Conservation (phyloP, 2,329 filamentous ascomycete species). For the Penicillium sp. region DNA sequence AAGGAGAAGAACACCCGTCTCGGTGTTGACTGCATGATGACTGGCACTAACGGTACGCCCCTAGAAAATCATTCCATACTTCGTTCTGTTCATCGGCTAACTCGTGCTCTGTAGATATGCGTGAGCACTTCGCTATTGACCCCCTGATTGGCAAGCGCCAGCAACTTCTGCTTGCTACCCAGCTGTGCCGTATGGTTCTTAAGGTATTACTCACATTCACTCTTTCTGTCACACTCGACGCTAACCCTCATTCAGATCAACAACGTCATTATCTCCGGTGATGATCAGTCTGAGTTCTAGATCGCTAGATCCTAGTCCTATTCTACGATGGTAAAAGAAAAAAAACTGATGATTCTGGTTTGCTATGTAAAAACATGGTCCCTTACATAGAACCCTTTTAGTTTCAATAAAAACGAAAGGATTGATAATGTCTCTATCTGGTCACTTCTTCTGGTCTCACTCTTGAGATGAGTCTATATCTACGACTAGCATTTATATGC, state of each 20-base stretch:
- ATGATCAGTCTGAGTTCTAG: constrained; percentile 85
- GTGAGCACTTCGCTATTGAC: constrained; percentile 95
- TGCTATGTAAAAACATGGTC: constrained; percentile 29
- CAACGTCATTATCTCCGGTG: constrained; percentile 89
- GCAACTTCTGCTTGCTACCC: constrained; percentile 92
- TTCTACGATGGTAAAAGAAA: constrained; percentile 23
- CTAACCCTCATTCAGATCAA: constrained; percentile 58
- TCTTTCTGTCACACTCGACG: neutral
- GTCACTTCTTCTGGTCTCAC: neutral
- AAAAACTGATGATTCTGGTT: constrained; percentile 24
- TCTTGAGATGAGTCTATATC: neutral
- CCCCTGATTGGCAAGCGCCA: constrained; percentile 97
- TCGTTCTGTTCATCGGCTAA: constrained; percentile 8
- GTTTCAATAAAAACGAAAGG: constrained; percentile 27
- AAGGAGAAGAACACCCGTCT: constrained; percentile 77
- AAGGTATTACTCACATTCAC: constrained; percentile 58
- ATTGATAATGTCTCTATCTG: constrained; percentile 22
- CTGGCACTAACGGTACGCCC: constrained; percentile 73
- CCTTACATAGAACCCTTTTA: constrained; percentile 28
- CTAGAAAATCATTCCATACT: neutral
- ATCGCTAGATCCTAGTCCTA: constrained; percentile 26
- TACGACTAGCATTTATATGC: neutral
- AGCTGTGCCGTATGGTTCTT: constrained; percentile 96
- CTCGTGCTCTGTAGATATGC: constrained; percentile 69
- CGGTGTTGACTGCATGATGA: constrained; percentile 97